These are phyloP conservation scores for Gossypium gossypioides DNA, from an alignment of 441 rosid species.

Conservation along the genomic window DNA sequence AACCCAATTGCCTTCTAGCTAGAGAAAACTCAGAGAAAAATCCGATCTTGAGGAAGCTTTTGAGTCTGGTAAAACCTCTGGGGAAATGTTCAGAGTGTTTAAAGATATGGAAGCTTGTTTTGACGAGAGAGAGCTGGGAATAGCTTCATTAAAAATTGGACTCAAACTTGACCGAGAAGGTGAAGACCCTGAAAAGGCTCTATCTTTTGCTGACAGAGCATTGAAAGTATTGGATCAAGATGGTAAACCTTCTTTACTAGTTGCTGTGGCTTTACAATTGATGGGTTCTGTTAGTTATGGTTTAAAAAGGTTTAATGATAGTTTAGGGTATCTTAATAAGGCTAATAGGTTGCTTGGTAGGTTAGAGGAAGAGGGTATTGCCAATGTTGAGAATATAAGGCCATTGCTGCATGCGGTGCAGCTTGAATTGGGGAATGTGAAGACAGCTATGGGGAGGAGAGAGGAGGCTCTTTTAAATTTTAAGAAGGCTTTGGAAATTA, in stretches of 20 bases:
- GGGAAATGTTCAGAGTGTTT: conserved; percentile 62
- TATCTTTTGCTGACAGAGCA: conserved; percentile 58
- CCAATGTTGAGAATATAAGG: conserved; percentile 40
- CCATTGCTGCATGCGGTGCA: conserved; percentile 69
- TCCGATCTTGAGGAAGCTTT: conserved; percentile 68
- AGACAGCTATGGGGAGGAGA: conserved; percentile 80
- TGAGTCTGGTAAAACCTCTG: conserved; percentile 62
- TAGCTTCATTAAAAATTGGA: conserved; percentile 68
- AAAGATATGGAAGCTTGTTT: conserved; percentile 64
- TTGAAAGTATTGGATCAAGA: conserved; percentile 45
- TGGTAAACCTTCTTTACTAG: conserved; percentile 43
- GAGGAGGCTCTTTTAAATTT: conserved; percentile 80
- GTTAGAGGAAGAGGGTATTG: conserved; percentile 44
- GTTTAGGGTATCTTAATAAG: conserved; percentile 70
- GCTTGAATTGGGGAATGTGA: conserved; percentile 70
- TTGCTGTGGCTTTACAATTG: conserved; percentile 65
- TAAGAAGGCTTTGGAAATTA: conserved; percentile 64
- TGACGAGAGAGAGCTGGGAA: conserved; percentile 61
- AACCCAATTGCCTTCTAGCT: conserved; percentile 40
- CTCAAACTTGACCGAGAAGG: conserved; percentile 81
- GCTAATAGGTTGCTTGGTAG: conserved; percentile 58
- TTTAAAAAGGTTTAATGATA: conserved; percentile 61
- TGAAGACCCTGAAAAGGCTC: conserved; percentile 56
- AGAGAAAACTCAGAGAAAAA: conserved; percentile 45
- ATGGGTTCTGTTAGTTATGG: conserved; percentile 64